phyloP scores from a whole-genome alignment of 2,329 filamentous ascomycete species.

The Trichoderma endophyticum region DNA sequence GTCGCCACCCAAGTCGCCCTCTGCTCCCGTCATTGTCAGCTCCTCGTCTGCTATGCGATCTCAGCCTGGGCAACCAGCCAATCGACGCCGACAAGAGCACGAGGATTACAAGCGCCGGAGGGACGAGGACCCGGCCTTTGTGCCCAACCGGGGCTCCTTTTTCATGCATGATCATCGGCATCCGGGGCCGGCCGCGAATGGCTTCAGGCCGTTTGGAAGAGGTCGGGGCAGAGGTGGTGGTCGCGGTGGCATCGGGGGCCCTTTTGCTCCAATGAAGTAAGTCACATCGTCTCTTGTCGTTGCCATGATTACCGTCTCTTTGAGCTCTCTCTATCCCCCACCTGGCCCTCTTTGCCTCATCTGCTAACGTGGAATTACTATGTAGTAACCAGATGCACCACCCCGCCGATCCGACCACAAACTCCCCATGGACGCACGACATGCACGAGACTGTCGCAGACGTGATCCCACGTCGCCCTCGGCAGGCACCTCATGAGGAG shows the following conservation, averaged over 20 bases:
- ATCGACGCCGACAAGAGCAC: slow-evolving; percentile 77
- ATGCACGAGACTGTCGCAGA: slow-evolving; percentile 74
- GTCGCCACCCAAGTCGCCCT: slow-evolving; percentile 40
- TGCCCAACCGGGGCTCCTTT: slow-evolving; percentile 90
- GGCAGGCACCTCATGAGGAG: slow-evolving; percentile 44
- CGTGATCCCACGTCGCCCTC: slow-evolving; percentile 41
- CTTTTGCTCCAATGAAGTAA: slow-evolving; percentile 62
- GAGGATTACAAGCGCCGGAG: slow-evolving; percentile 87
- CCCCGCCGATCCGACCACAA: slow-evolving; percentile 60
- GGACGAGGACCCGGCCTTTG: slow-evolving; percentile 87
- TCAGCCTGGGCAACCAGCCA: slow-evolving; percentile 57
- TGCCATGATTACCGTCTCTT: not conserved
- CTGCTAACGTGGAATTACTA: slow-evolving; percentile 26
- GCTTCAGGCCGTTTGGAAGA: slow-evolving; percentile 69
- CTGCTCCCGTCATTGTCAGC: slow-evolving; percentile 54
- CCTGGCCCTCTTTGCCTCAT: not conserved
- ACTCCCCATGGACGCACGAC: slow-evolving; percentile 86
- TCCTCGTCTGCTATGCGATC: slow-evolving; percentile 46
- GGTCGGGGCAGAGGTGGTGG: slow-evolving; percentile 61
- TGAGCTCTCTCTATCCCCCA: not conserved
- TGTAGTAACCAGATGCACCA: slow-evolving; percentile 39
- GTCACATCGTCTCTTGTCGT: slow-evolving; percentile 32
- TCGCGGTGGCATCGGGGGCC: slow-evolving; percentile 57
- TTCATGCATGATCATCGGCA: slow-evolving; percentile 95
- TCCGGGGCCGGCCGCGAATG: slow-evolving; percentile 71